Evolutionary conservation across 257 asterid genomes (phyloP).

Genomic region (Rauvolfia tetraphylla): DNA sequence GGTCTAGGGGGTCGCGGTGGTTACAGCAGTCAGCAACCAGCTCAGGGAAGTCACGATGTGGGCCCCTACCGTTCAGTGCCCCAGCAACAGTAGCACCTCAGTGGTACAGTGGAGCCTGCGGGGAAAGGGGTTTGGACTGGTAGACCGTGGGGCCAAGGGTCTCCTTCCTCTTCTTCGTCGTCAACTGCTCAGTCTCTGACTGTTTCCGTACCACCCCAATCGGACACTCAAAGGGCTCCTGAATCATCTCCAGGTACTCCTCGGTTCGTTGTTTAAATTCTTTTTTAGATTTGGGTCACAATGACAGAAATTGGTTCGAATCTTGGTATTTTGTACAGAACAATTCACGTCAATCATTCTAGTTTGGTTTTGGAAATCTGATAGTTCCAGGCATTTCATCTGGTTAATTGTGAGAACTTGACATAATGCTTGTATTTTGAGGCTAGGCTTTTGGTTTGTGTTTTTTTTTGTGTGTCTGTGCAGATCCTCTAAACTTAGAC

Average conservation of each 20-base stretch:
- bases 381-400: no score
- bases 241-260: background rate
- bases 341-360: background rate
- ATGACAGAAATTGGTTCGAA: background rate
- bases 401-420: background rate
- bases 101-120: slow-evolving; percentile 15
- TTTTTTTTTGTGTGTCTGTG: background rate
- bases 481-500: slow-evolving; percentile 25
- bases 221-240: background rate
- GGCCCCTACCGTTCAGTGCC: slow-evolving; percentile 1
- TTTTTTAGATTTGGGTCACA: background rate
- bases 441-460: background rate
- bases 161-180: slow-evolving; percentile 13
- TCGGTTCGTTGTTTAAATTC: no score
- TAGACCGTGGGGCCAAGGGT: slow-evolving; percentile 25
- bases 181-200: slow-evolving; percentile 20
- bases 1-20: background rate
- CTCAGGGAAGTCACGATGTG: background rate
- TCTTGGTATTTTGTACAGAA: background rate
- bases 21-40: background rate
- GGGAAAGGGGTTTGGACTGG: slow-evolving; percentile 22
- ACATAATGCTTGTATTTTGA: background rate
- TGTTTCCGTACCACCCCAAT: background rate
- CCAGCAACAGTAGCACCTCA: slow-evolving; percentile 13
- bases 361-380: no score